phyloP scores from a whole-genome alignment of 2,329 filamentous ascomycete species.

The Arthrinium phaeospermum region DNA sequence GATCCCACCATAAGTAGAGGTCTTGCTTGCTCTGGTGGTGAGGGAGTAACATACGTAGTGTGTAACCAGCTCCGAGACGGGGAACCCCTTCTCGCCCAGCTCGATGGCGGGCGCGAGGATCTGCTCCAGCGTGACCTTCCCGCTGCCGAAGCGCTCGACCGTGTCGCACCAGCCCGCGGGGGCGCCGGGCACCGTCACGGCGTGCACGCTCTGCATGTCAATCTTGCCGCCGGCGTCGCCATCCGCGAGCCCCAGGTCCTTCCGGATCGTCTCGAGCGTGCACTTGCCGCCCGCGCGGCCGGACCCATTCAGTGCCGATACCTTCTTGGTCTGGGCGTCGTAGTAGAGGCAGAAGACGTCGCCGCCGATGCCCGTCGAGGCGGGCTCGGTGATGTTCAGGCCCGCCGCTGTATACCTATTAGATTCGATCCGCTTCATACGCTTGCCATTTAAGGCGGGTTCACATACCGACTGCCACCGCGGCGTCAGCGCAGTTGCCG shows the following conservation, averaged over 20 bases:
- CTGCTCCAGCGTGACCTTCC: slow-evolving; percentile 76
- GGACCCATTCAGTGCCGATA: slow-evolving; percentile 89
- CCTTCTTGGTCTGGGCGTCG: slow-evolving; percentile 79
- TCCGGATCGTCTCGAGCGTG: slow-evolving; percentile 72
- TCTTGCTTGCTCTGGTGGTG: background rate
- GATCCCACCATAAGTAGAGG: too few relatives aligned
- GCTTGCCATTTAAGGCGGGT: too few relatives aligned
- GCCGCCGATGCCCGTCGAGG: slow-evolving; percentile 92
- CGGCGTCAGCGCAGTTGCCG: slow-evolving; percentile 96
- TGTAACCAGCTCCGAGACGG: slow-evolving; percentile 81
- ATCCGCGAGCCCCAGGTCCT: slow-evolving; percentile 69
- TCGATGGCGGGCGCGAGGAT: slow-evolving; percentile 84
- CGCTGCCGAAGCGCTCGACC: slow-evolving; percentile 86
- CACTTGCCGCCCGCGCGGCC: slow-evolving; percentile 77
- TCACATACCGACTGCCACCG: slow-evolving; percentile 80
- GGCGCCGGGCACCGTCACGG: slow-evolving; percentile 88
- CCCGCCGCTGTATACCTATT: slow-evolving; percentile 68
- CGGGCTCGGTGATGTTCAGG: slow-evolving; percentile 91
- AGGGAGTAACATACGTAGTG: slow-evolving; percentile 60
- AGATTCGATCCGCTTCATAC: too few relatives aligned
- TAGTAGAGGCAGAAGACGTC: slow-evolving; percentile 98
- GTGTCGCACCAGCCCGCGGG: slow-evolving; percentile 93
- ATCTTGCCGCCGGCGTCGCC: slow-evolving; percentile 63
- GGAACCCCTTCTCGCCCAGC: slow-evolving; percentile 86
- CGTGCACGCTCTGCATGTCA: slow-evolving; percentile 76